Evolutionary conservation across 768 basidiomycete genomes (phyloP), one percentile per base, ranked within the genome.

Genomic region (Hericium erinaceus): DNA sequence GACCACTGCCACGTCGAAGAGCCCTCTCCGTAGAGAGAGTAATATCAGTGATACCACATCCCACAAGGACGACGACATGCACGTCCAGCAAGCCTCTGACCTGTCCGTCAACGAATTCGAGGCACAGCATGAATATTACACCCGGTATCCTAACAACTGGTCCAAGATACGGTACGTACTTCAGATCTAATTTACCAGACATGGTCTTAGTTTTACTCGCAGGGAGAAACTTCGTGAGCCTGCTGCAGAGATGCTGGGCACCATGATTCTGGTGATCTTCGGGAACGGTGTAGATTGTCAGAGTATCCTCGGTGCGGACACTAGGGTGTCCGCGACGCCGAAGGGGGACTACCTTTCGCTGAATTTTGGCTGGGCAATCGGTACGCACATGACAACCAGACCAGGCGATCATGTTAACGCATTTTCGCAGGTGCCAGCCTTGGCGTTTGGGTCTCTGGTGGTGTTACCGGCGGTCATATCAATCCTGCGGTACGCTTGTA

Each of bases 381-480:
- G 33, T 9, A 8, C 33, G 33, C 9, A 26, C 9, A 10, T 33
- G 33, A 33, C 9, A 33, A 8, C 33, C 33, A 33, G 33, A 33
- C 9, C 33, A 33, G 6, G 33, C 33, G 33, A 33, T 10, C 8
- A 33, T 33, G 6, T 8, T 20, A 7, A 46, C 2, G 5, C n/a
- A 46, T 20, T n/a, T n/a, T 33, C 9, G 9, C 33, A 33, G 33
- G 33, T 33, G 33, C 33, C 33, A 33, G 33, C 33, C 33, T 33
- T 33, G 33, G 33, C 6, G 33, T 33, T 10, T 33, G 33, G 84
- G 75, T 82, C 3, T 77, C 77, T 20, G 77, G 77, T 51, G 82
- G 82, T 48, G 77, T 87, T 56, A 87, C 87, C 48, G 87, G 85
- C 5, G 87, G 85, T 28, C 87, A 90, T 58, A 67, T 73, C 56